phyloP scores from a whole-genome alignment of 2,329 filamentous ascomycete genomes.

The Ophiostoma australiae region DNA sequence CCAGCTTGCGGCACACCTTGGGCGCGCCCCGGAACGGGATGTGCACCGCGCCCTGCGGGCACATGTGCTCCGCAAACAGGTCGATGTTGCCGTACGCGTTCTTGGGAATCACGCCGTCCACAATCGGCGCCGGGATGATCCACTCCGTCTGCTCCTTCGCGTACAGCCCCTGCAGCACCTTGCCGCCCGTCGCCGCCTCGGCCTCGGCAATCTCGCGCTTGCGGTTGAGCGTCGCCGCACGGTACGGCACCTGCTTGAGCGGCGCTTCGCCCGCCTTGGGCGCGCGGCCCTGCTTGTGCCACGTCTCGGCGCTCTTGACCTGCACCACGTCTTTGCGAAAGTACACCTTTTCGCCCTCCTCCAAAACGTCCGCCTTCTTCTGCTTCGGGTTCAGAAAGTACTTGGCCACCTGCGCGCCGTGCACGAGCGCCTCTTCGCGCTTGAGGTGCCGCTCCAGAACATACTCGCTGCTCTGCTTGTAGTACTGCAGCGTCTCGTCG shows the following conservation, averaged over 20 bases:
- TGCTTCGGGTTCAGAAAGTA: conserved; percentile 65
- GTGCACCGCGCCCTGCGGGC: conserved; percentile 74
- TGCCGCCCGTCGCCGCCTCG: conserved; percentile 72
- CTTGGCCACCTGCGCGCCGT: conserved; percentile 63
- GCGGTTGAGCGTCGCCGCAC: conserved; percentile 81
- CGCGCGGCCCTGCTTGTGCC: conserved; percentile 92
- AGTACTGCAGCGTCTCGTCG: conserved; percentile 78
- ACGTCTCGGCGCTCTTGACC: conserved; percentile 90
- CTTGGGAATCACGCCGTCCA: conserved; percentile 81
- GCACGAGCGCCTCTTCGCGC: conserved; percentile 80
- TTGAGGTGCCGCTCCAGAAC: conserved; percentile 81
- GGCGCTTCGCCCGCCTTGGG: conserved; percentile 66
- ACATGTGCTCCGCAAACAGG: conserved; percentile 89
- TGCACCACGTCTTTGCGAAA: conserved; percentile 70
- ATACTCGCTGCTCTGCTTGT: conserved; percentile 80
- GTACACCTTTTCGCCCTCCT: conserved; percentile 64
- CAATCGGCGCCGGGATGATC: conserved; percentile 86
- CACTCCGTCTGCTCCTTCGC: conserved; percentile 82
- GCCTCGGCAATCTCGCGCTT: conserved; percentile 85
- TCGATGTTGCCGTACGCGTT: conserved; percentile 97
- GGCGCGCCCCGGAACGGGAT: conserved; percentile 72
- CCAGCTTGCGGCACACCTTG: conserved; percentile 75
- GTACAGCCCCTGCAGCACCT: conserved; percentile 82
- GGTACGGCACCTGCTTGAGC: conserved; percentile 81
- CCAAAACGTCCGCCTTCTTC: background rate